Evolutionary conservation across 306 rosid species (phyloP), one percentile per base, ranked within the genome.

Genomic region (Medicago lupulina): DNA sequence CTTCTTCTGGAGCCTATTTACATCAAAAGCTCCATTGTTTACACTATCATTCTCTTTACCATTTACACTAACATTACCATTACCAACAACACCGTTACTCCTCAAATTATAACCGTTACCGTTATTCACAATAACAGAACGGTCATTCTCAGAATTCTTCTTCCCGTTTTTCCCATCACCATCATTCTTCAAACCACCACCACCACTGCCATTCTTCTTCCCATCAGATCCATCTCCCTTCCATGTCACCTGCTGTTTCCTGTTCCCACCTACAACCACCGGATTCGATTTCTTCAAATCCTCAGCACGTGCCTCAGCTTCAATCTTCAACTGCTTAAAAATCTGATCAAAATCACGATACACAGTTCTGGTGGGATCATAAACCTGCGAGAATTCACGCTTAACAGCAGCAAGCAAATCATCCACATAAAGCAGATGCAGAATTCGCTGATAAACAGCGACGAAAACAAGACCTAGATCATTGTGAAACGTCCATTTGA

Each of bases 11-110:
- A 92, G 99, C 89, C 80, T 95, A 92, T 85, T 89, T 88, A 95
- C 97, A 95, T 95, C 99, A 84, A 95, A 95, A 87, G 98, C 96
- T 84, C 97, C 96, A 61, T 69, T 34, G 79, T 92, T 86, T 78
- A 91, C 83, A 80, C 98, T 89, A 9, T 77, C 85, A 79, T 88
- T 89, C 80, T 86, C 97, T 85, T 87, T 88, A 69, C 90, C 90
- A 70, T 85, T 91, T 75, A 76, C 82, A 61, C 44, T 76, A 51
- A 28, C 67, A 62, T 18, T 74, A 59, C 43, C 67, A 62, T 18
- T 74, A 59, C 43, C 49, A 60, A 23, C 38, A 43, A 23, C 38
- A 43, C 19, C 16, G 19, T 70, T 67, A 75, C 82, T 78, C 76
- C 77, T 85, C 85, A 74, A 28, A 66, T 89, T 90, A 83, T 89